Evolutionary conservation across 441 rosid genomes (phyloP), one percentile per base, ranked within the genome.

Genomic region (Populus hybrid): DNA sequence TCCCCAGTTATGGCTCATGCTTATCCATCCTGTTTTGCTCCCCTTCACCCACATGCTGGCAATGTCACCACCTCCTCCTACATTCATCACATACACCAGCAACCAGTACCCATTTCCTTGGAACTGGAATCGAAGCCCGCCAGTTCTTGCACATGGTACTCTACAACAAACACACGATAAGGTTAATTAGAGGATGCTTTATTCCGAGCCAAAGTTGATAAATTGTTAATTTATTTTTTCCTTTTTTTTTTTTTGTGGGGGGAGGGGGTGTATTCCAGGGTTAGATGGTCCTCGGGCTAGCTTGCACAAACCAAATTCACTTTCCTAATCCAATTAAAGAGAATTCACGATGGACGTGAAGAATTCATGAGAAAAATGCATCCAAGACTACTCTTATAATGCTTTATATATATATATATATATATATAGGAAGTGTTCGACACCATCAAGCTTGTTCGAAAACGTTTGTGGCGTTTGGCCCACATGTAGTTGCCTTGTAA

Each of bases 1-100:
- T 70, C 97, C 97, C 97, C 97, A 92, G 70, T 95, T 92, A 50
- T 95, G 97, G 83, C 91, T 90, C 99, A 93, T 95, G 84, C 83
- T 84, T 11, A 93, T 90, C 99, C 97, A 95, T 20, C 83, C 90
- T 1, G 98, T 92, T 69, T 73, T 85, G 85, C 88, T 90, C 67
- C 99, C 97, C 79, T 92, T 95, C 71, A 93, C 99, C 90, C 95
- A 92, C 97, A 95, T 91, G 76, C 70, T 79, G 9, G 86, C 83
- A 10, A 93, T 85, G 78, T 92, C 97, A 14, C 94, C 97, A 1
- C 88, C 93, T 23, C 97, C 97, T 1, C 93, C 93, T 1, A 93
- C 97, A 18, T 95, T 93, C 95, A 89, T 95, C 77, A 91, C 95
- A 35, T 92, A 90, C 36, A 91, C 88, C 81, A 93, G 81, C 68